Evolutionary conservation across 2,329 filamentous ascomycete genomes (phyloP), one percentile per base, ranked within the genome.

Genomic region (Knoxdaviesia capensis): DNA sequence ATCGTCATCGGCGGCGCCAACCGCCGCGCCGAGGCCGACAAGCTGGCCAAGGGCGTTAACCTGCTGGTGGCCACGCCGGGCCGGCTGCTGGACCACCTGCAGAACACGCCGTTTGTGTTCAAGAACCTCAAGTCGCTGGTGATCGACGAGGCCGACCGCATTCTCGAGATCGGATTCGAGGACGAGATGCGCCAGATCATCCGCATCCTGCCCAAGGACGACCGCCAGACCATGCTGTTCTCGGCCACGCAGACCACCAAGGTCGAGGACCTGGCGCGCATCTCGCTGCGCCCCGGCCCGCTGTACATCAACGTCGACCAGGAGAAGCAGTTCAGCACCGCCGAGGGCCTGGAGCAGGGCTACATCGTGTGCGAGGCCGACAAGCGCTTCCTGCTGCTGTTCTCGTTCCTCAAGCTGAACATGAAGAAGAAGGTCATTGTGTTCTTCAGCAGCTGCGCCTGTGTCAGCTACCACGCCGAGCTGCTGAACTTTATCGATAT

Each of bases 221-320:
- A 87, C 49, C 69, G 90, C 46, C 88, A 96, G 61, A 94, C 87
- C 0, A 90, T 93, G 79, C 73, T 98, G n/a, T 98, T 98, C 68
- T 94, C 86, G 9, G 90, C 90, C 9, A 98, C 90, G 5, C 90
- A 96, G 60, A 98, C 90, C 3, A 96, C 88, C 43, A 96, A 98
- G 63, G 90, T 98, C 50, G 88, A 96, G 61, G 90, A 98, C 59
- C 69, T 98, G 43, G 90, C 90, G 1, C 72, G 90, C 48, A 93
- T 98, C 55, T 98, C 90, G 5, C 69, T 98, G 39, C 76, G 86
- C 34, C 80, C 85, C 1, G 87, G 88, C 3, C 90, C 90, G 2
- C 66, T 98, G 8, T 96, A 94, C 61, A 90, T 98, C 68, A 94
- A 96, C 55, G 90, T 98, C 45, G 88, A 96, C 55, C 74, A 93